Evolutionary conservation across 2,329 filamentous ascomycete species (phyloP).

Genomic region (Harringtonia aguacate): DNA sequence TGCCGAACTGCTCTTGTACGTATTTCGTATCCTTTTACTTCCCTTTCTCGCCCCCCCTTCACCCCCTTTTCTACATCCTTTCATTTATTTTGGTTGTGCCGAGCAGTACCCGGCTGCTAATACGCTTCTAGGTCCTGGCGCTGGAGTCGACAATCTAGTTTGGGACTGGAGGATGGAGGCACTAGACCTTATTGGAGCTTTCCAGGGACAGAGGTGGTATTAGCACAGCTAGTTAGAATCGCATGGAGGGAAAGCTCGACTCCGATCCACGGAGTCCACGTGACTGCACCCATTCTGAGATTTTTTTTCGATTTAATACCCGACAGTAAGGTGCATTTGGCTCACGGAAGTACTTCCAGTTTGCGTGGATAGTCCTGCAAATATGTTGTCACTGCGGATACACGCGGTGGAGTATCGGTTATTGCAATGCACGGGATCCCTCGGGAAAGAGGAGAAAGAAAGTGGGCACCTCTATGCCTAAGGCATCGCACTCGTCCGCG

Average conservation of each 20-base stretch:
- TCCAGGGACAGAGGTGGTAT: background rate
- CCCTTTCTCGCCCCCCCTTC: background rate
- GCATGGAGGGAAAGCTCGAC: background rate
- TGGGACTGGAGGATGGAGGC: background rate
- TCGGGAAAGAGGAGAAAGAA: constrained; percentile 11
- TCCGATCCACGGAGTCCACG: constrained; percentile 1
- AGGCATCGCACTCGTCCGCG: constrained; percentile 4
- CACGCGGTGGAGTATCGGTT: constrained; percentile 9
- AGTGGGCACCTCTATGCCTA: constrained; percentile 4
- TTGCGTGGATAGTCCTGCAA: background rate
- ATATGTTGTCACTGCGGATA: background rate
- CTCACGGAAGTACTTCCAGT: background rate
- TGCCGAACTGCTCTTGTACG: constrained; percentile 72
- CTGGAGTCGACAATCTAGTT: constrained; percentile 20
- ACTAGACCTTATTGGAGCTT: background rate
- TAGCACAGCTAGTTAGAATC: constrained; percentile 2
- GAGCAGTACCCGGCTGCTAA: background rate
- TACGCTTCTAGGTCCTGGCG: constrained; percentile 15
- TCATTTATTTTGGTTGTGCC: background rate
- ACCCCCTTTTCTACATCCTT: background rate
- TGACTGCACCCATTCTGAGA: background rate
- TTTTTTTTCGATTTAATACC: constrained; percentile 1
- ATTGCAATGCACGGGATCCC: constrained; percentile 11
- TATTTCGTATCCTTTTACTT: constrained; percentile 7
- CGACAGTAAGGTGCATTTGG: constrained; percentile 1